phyloP scores from a whole-genome alignment of 2,329 filamentous ascomycete species.

The Bipolaris sorokiniana region DNA sequence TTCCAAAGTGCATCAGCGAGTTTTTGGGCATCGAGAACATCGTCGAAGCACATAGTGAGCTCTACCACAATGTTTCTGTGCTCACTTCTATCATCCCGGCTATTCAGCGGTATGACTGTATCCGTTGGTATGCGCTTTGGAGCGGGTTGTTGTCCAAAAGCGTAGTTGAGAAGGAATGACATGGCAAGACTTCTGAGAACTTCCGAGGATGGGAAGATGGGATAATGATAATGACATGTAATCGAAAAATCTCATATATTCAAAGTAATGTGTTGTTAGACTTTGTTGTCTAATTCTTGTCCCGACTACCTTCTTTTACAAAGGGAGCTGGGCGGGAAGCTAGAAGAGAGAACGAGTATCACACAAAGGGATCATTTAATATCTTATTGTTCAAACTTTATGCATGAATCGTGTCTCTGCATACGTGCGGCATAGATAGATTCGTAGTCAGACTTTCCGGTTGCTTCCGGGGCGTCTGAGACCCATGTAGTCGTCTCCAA shows the following conservation, averaged over 20 bases:
- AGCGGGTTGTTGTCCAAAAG: conserved; percentile 8
- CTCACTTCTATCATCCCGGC: conserved; percentile 17
- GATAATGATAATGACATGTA: neutral
- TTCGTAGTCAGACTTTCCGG: no score
- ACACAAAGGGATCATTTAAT: no score
- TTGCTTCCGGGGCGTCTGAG: no score
- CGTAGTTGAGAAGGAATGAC: conserved; percentile 13
- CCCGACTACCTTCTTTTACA: neutral
- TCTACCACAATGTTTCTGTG: conserved; percentile 18
- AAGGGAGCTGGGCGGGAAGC: neutral
- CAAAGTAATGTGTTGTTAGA: neutral
- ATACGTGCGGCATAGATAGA: no score
- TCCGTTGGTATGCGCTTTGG: conserved; percentile 28
- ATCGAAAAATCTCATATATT: neutral
- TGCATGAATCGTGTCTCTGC: no score
- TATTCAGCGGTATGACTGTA: conserved; percentile 28
- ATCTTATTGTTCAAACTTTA: no score
- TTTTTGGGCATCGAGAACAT: conserved; percentile 54
- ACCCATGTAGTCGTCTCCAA: no score
- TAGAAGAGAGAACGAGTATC: neutral
- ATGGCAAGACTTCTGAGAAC: conserved; percentile 1
- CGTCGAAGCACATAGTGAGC: conserved; percentile 53
- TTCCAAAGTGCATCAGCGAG: conserved; percentile 47
- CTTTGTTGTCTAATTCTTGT: neutral
- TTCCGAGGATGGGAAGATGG: neutral